Conservation (phyloP, 2,329 filamentous ascomycete genomes). For the Tolypocladium tundrense region DNA sequence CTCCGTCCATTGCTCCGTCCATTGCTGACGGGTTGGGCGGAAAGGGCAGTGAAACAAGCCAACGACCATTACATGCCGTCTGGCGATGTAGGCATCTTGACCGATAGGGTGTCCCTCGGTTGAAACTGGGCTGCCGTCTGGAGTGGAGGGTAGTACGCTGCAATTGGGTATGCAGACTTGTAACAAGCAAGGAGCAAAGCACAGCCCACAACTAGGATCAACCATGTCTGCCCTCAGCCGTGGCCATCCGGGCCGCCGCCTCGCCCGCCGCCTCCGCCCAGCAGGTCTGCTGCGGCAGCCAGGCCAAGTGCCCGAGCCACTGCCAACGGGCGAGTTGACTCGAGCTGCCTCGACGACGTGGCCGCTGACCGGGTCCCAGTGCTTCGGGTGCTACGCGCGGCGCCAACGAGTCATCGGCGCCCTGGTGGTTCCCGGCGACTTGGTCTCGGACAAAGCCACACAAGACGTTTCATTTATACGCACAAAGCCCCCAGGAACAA, state of each 20-base stretch:
- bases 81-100: neutral
- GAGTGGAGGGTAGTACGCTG: neutral
- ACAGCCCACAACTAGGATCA: neutral
- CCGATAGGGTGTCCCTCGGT: no score
- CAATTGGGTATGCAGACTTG: neutral
- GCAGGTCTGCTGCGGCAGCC: neutral
- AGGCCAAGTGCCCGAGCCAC: neutral
- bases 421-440: no score
- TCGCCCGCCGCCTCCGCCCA: neutral
- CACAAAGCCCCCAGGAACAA: neutral
- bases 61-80: neutral
- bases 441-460: neutral
- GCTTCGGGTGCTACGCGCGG: neutral
- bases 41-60: neutral
- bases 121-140: neutral
- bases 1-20: neutral
- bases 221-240: neutral
- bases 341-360: no score
- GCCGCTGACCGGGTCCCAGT: neutral
- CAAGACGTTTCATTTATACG: neutral
- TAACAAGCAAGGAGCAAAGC: neutral
- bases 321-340: neutral
- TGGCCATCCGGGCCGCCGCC: neutral
- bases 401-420: no score
- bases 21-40: neutral